These are phyloP conservation scores for Sphagnurus paluster DNA, from an alignment of 1,284 basidiomycete species.

Conservation along the genomic window DNA sequence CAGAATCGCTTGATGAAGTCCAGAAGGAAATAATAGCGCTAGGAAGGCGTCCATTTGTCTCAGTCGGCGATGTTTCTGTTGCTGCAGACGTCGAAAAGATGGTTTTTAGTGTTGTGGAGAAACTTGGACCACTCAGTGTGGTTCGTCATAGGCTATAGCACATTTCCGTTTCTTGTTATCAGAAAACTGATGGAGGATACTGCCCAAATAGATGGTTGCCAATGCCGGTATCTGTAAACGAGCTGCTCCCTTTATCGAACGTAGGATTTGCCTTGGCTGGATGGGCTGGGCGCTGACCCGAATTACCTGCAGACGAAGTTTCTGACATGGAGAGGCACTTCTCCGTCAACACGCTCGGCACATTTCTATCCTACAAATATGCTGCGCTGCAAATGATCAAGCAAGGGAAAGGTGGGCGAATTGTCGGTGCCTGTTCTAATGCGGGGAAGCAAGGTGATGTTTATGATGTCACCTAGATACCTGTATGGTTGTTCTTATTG, in stretches of 20 bases:
- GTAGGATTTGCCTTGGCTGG: constrained; percentile 5
- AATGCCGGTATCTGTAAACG: constrained; percentile 25
- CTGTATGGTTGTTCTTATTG: neutral
- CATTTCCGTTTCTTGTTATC: no score
- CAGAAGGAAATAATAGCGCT: constrained; percentile 18
- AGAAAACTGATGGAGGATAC: neutral
- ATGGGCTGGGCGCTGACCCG: neutral
- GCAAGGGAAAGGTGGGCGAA: constrained; percentile 21
- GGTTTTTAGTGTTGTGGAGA: constrained; percentile 23
- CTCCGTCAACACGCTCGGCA: constrained; percentile 18
- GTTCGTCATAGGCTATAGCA: constrained; percentile 21
- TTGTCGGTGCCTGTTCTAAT: constrained; percentile 20
- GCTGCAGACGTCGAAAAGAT: constrained; percentile 28
- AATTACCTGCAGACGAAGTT: neutral
- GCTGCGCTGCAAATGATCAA: constrained; percentile 23
- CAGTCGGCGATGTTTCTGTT: constrained; percentile 27
- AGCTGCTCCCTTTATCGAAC: constrained; percentile 18
- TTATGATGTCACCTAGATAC: neutral
- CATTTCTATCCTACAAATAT: constrained; percentile 22
- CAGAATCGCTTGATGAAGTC: constrained; percentile 16
- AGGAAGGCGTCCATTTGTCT: constrained; percentile 8
- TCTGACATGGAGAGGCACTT: constrained; percentile 21
- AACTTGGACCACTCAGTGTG: constrained; percentile 29
- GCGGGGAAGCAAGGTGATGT: constrained; percentile 15
- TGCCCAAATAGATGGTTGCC: constrained; percentile 25